Base-by-base conservation (phyloP, 495 filamentous ascomycete genomes). In the Chaetomium tenue region DNA sequence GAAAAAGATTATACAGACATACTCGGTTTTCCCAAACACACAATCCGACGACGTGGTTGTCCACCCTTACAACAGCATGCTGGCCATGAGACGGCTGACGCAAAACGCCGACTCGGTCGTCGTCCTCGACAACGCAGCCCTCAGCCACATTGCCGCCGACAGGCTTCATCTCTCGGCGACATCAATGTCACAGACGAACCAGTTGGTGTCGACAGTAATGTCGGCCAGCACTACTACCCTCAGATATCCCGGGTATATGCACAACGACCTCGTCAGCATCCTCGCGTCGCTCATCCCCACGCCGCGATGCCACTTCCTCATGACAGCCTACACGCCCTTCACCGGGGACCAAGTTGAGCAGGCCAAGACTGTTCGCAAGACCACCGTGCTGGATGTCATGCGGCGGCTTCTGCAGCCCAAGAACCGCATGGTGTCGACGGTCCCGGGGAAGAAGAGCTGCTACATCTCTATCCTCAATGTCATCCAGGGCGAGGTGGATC, bases 401-500 rank as follows among this genome's bases (percentile, higher is more conserved):
- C 86, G 94, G 33, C 86, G 94, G 48, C 83, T 98, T 11, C 81
- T 98, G 52, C 94, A 98, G 76, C 94, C 94, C 47, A 98, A 98
- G 82, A 98, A 98, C 76, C 88, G 95, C 70, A 98, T 98, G 94
- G 94, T 98, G 42, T 95, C 93, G 44, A 96, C 93, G 52, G 89
- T 91, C 63, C 92, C 93, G 20, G 90, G 90, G 71, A 98, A 97
- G 77, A 93, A 91, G 78, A 96, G 91, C 77, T 98, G 95, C 80
- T 98, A 98, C 78, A 97, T 98, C 69, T 96, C 91, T 46, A 98
- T 98, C 68, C 83, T 98, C 52, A 98, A 98, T 75, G 96, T 98
- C 72, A 98, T 98, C 72, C 92, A 96, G 75, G 94, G 94, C 65
- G 95, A 98, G 73, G 95, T 94, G 11, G 94, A 98, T 73, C 93